Evolutionary conservation across 106 monocot genomes (phyloP).

Genomic region (Phalaenopsis aphrodite): DNA sequence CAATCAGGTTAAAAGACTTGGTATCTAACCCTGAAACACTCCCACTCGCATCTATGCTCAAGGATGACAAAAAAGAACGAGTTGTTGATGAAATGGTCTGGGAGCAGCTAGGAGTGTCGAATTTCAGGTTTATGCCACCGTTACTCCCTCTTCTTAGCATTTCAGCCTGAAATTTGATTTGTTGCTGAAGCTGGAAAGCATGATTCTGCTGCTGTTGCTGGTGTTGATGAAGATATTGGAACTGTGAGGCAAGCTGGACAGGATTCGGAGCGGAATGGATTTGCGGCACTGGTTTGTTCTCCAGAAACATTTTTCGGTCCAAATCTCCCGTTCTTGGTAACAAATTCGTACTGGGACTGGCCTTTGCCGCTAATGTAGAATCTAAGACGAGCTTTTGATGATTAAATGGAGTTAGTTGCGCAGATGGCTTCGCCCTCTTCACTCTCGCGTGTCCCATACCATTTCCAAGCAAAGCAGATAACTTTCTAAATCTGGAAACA

Average conservation of each 20-base stretch:
- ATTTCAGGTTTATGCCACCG: slow-evolving; percentile 74
- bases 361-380: slow-evolving; percentile 9
- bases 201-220: slow-evolving; percentile 47
- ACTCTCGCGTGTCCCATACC: slow-evolving; percentile 65
- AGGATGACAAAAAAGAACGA: slow-evolving; percentile 69
- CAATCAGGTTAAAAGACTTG: slow-evolving; percentile 51
- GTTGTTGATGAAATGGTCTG: slow-evolving; percentile 57
- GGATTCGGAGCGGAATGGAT: slow-evolving; percentile 20
- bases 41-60: slow-evolving; percentile 83
- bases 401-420: slow-evolving; percentile 13
- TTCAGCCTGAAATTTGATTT: slow-evolving; percentile 71
- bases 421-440: slow-evolving; percentile 31
- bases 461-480: slow-evolving; percentile 51
- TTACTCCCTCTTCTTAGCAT: slow-evolving; percentile 41
- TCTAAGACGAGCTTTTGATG: slow-evolving; percentile 43
- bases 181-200: slow-evolving; percentile 48
- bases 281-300: slow-evolving; percentile 7
- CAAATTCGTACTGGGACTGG: slow-evolving; percentile 8
- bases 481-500: slow-evolving; percentile 61
- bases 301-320: slow-evolving; percentile 24
- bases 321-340: slow-evolving; percentile 8
- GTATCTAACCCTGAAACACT: slow-evolving; percentile 55
- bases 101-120: slow-evolving; percentile 61
- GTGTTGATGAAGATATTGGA: slow-evolving; percentile 47
- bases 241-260: slow-evolving; percentile 1